A percentile compares a stretch with the other conserved stretches of the same genome.
Evolutionary conservation across 2,329 filamentous ascomycete species (phyloP).

Genomic region (Neurospora sp.): DNA sequence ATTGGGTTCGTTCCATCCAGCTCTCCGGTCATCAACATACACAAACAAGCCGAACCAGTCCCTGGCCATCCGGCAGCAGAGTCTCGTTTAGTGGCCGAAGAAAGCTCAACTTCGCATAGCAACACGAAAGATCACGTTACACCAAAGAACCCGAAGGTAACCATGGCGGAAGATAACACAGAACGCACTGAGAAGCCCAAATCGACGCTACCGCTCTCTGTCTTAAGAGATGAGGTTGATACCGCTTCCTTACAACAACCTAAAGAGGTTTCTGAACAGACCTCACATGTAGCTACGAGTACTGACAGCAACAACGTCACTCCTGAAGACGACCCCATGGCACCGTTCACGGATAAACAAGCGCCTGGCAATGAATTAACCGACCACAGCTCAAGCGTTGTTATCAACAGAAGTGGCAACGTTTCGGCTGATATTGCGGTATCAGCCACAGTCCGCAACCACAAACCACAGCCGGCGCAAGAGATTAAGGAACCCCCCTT

Average conservation of each 20-base stretch:
- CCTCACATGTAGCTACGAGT: neutral
- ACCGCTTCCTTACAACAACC: neutral
- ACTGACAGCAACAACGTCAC: neutral
- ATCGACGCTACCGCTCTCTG: neutral
- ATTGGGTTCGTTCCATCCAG: constrained; percentile 27
- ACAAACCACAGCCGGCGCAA: neutral
- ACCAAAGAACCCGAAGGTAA: neutral
- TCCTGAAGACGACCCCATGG: neutral
- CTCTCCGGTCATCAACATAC: constrained; percentile 4
- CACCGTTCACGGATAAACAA: neutral
- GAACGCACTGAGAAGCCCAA: neutral
- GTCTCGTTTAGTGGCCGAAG: neutral
- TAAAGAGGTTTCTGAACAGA: neutral
- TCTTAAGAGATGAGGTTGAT: neutral
- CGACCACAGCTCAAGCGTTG: neutral
- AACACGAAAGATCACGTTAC: neutral
- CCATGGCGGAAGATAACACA: neutral
- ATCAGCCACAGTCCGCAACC: neutral
- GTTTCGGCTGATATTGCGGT: neutral
- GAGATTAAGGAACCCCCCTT: neutral
- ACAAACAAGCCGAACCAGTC: neutral
- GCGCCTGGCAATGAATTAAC: neutral
- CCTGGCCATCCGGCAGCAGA: neutral
- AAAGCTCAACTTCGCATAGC: neutral
- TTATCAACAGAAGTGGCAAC: neutral